Evolutionary conservation across 352 stramenopile genomes (phyloP).

Genomic region (Globisporangium middletonii): DNA sequence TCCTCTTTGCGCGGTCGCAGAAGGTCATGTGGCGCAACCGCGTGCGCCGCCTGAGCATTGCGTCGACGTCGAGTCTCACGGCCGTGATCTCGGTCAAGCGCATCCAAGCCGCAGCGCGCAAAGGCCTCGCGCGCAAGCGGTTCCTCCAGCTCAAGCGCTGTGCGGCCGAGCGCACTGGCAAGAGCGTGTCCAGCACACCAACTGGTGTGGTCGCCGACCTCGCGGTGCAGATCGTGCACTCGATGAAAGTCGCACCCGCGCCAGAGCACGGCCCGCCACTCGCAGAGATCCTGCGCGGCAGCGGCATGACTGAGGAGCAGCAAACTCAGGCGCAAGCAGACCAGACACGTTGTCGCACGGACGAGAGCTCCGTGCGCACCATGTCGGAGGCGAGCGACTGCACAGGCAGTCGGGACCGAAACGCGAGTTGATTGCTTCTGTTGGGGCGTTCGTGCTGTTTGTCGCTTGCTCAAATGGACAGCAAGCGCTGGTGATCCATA

Average conservation of each 20-base stretch:
- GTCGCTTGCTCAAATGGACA: too few relatives aligned
- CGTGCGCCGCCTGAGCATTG: constrained; percentile 12
- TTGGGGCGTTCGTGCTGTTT: too few relatives aligned
- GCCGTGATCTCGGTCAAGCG: constrained; percentile 28
- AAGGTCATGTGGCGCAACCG: constrained; percentile 15
- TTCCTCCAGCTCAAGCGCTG: constrained; percentile 18
- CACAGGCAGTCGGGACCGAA: too few relatives aligned
- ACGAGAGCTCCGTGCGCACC: background rate
- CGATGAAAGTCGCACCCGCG: constrained; percentile 13
- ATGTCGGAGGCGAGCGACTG: constrained; percentile 3
- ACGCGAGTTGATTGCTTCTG: too few relatives aligned
- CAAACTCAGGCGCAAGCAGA: background rate
- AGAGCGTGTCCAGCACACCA: background rate
- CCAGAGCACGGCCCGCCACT: constrained; percentile 2
- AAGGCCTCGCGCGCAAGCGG: constrained; percentile 17
- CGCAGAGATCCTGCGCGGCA: constrained; percentile 1
- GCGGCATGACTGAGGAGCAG: background rate
- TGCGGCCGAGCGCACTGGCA: background rate
- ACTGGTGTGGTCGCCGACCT: constrained; percentile 5
- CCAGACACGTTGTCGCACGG: background rate
- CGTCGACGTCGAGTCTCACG: constrained; percentile 16
- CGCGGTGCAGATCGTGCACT: constrained; percentile 10
- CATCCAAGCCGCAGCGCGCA: constrained; percentile 27
- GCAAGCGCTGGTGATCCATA: too few relatives aligned
- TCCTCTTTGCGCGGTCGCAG: constrained; percentile 28